Conservation (phyloP, 2,329 filamentous ascomycete species). For the Penicillium expansum region DNA sequence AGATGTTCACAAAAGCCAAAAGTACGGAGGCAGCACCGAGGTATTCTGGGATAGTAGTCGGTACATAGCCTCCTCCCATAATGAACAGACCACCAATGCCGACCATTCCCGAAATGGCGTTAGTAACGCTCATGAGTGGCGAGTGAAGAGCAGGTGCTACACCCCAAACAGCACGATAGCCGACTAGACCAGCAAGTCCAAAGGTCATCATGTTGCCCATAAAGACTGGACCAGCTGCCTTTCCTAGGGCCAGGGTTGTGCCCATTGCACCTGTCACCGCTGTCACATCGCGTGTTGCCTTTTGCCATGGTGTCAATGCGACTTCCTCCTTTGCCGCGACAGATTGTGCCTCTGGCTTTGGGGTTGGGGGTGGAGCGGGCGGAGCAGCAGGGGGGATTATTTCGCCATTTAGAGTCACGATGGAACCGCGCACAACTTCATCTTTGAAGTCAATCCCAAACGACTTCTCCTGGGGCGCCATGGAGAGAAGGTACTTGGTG, state of each 20-base stretch:
- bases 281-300: conserved; percentile 71
- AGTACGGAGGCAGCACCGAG: conserved; percentile 78
- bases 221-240: conserved; percentile 76
- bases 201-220: conserved; percentile 89
- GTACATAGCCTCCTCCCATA: conserved; percentile 76
- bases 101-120: conserved; percentile 89
- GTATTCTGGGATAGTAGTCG: conserved; percentile 72
- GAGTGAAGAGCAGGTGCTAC: conserved; percentile 80
- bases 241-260: conserved; percentile 70
- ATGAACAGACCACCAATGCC: conserved; percentile 86
- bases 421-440: conserved; percentile 80
- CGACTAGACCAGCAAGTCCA: conserved; percentile 77
- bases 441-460: conserved; percentile 79
- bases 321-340: conserved; percentile 54
- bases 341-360: conserved; percentile 52
- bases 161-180: conserved; percentile 86
- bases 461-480: conserved; percentile 71
- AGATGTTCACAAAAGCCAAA: conserved; percentile 83
- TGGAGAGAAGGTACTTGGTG: conserved; percentile 80
- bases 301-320: conserved; percentile 77
- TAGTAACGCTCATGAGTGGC: conserved; percentile 88
- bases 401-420: conserved; percentile 75
- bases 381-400: conserved; percentile 73
- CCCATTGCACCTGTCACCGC: conserved; percentile 76
- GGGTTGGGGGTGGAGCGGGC: conserved; percentile 57